These are phyloP conservation scores for Borovskyia barvae DNA, from an alignment of 208 protist genomes.

Conservation along the genomic window DNA sequence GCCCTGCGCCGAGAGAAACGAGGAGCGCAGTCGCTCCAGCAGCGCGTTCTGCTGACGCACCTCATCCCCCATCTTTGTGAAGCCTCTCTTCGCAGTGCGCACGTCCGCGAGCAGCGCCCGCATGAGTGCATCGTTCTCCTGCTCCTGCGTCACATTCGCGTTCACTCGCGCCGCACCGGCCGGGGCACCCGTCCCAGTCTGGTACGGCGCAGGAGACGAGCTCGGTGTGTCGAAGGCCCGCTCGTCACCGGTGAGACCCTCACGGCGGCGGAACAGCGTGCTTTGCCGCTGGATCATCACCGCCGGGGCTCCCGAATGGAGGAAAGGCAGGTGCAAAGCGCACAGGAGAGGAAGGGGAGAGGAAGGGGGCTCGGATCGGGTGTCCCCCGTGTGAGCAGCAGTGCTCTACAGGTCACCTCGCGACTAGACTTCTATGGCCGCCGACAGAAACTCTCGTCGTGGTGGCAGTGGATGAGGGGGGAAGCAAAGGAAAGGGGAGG, in stretches of 20 bases:
- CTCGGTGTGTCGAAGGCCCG: background rate
- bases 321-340: background rate
- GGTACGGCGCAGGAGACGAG: background rate
- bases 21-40: slow-evolving; percentile 41
- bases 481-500: no score
- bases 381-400: no score
- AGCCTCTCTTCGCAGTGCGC: slow-evolving; percentile 37
- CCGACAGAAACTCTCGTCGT: no score
- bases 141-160: slow-evolving; percentile 26
- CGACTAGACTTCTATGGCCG: no score
- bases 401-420: no score
- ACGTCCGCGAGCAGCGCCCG: slow-evolving; percentile 66
- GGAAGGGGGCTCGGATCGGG: no score
- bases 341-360: no score
- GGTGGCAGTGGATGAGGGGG: no score
- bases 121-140: slow-evolving; percentile 78
- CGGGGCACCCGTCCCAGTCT: background rate
- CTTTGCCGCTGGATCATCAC: slow-evolving; percentile 61
- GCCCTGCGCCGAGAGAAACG: slow-evolving; percentile 38
- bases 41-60: slow-evolving; percentile 69
- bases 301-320: no score
- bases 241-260: slow-evolving; percentile 1
- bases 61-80: slow-evolving; percentile 60
- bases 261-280: slow-evolving; percentile 56
- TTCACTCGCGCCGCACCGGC: background rate